Evolutionary conservation across 345 rosid genomes (phyloP), one percentile per base, ranked within the genome.

Genomic region (Limnanthes douglasii): DNA sequence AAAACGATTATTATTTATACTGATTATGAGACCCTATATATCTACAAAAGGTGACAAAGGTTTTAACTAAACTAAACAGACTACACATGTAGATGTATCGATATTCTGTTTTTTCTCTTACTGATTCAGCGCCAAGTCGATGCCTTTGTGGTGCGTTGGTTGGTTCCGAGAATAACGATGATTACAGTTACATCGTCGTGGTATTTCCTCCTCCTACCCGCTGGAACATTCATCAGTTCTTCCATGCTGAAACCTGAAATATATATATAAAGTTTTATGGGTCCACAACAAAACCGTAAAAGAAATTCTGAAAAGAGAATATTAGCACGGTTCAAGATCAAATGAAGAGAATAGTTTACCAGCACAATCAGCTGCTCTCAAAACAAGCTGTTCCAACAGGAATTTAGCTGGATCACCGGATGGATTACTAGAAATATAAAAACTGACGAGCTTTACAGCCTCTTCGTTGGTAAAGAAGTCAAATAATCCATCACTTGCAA

Each of bases 161-260:
- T 73, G 0, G 74, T 57, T 47, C 98, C 94, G 3, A 84, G 85
- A 25, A 80, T 72, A 53, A 90, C 65, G 42, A 90, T 82, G 12
- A 90, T 70, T 7, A 84, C 75, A 23, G 98, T 84, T 25, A 90
- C 83, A 54, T 90, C 98, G 19, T 90, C 98, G 15, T 84, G 98
- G 54, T 90, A 90, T 53, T 86, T 84, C 69, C 94, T 62, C 59
- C 80, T 75, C 74, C 92, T 51, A 28, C 98, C 98, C 13, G 84
- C 82, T n/a, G 95, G 98, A 43, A 90, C 51, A 43, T 59, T 84
- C 88, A 69, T 65, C 78, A 90, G 39, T 46, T 84, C 94, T 48
- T 90, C 98, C 70, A 65, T 46, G 28, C 77, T 79, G 58, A 83
- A 84, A 15, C 95, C 97, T 83, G 63, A 41, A 53, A 37, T 11